Evolutionary conservation across 768 basidiomycete species (phyloP), one percentile per base, ranked within the genome.

Genomic region (Daedalea quercina): DNA sequence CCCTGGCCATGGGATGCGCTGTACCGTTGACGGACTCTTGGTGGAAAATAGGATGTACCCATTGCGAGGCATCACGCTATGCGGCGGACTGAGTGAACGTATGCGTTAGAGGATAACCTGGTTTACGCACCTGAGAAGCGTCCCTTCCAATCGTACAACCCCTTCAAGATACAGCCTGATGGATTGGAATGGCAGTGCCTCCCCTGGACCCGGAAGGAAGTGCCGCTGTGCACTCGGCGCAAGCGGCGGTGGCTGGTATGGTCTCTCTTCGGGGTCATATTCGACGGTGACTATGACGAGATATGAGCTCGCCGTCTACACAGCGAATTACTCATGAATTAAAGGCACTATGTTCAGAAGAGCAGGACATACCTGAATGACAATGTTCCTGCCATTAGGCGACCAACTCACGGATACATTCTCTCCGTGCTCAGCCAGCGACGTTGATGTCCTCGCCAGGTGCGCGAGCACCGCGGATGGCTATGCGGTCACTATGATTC

Each of bases 1-100:
- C 33, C 70, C 65, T 8, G 91, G 90, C 90, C 91, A 93, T 1
- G 90, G 89, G 60, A 93, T 87, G 22, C 85, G 80, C 60, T 93
- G 90, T 24, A 93, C 73, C 2, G 89, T 81, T 1, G 87, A 79
- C 1, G 91, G 90, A 51, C 73, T 78, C 57, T 70, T 73, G 0
- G 89, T 91, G 2, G 90, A 85, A 63, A 91, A 91, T 37, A 85
- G 54, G 24, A 93, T 73, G 66, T 82, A 76, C 47, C 81, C 70
- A 61, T 74, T 81, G 49, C 90, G 78, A 22, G 87, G 87, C 4
- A 89, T 91, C 22, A 90, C 80, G 55, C 90, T 92, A 54, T 15
- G 42, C 50, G 28, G 9, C 31, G 35, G 50, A 59, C 40, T 7
- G 34, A 19, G 20, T 52, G 17, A 20, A 50, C 47, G 23, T 57